Base-by-base conservation (phyloP, 345 rosid species). In the Turritis glabra region DNA sequence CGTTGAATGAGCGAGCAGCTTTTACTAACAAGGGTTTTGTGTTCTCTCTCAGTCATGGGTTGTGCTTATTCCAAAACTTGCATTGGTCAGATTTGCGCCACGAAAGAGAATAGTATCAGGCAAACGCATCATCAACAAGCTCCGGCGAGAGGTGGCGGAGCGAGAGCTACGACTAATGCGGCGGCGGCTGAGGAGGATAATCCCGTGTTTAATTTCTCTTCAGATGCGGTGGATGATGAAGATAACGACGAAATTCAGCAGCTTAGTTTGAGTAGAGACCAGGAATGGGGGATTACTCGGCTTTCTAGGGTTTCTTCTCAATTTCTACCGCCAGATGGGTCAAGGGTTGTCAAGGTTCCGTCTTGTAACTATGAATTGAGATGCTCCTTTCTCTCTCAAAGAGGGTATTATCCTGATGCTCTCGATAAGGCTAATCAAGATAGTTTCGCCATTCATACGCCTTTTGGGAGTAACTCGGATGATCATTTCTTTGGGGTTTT, bases 361-460 rank as follows among this genome's bases (percentile, higher is more conserved):
- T 85, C 87, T 2, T 85, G 70, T 8, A 70, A 76, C 79, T 95
- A 85, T 64, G 92, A 90, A 57, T 71, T 95, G 61, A 83, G 81
- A 67, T 95, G 84, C 71, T 95, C 99, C 3, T 95, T 65, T 72
- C 59, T 95, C 1, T 95, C 99, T 3, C 99, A 95, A 52, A 77
- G 99, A 81, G 99, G 99, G 1, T 95, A 90, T 43, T 95, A 95
- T 71, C 99, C 99, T 3, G 99, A 92, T 72, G 99, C 96, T 57
- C 71, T 91, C 0, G 97, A 95, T 78, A 95, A 95, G 77, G 96
- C 96, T 35, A 95, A 95, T 83, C 99, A 95, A 69, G 99, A 95
- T 58, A 95, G 99, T 79, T 95, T 91, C 48, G 90, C 97, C 12
- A 92, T 95, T 40, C 97, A 95, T 74, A 90, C 97, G 5, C 97